Base-by-base conservation (phyloP, 1,139 yeast species). In the Debaryomyces sp. region DNA sequence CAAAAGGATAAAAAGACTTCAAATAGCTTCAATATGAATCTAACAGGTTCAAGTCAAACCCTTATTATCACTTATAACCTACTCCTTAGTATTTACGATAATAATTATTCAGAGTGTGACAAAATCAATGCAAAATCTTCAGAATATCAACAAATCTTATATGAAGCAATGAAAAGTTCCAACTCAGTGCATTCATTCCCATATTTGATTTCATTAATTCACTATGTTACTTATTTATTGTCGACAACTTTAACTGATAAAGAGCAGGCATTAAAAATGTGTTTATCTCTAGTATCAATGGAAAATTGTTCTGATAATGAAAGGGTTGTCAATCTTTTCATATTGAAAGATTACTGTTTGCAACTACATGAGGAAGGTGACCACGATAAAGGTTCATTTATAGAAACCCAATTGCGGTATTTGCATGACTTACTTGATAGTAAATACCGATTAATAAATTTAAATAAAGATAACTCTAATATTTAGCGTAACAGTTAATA, bases 331-430 rank as follows among this genome's bases (percentile, higher is more conserved):
- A 55, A 58, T 40, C 51, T 62, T 1, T 59, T 65, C 38, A 55
- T 66, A 6, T 58, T 67, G 44, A 57, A 55, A 38, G 52, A 59
- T 23, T 53, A 63, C 44, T 46, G 54, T 3, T 46, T 41, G 38
- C 53, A 57, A 30, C 59, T 62, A 42, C 52, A 54, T 37, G 51
- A 50, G 8, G 45, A 48, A 9, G 70, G 70, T 1, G 65, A 65
- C 30, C 52, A 52, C 27, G 67, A 64, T 39, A 59, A 61, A 45
- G 63, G 62, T 5, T 54, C 52, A 26, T 54, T 66, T 59, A 62
- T 62, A 0, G 61, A 62, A 36, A 54, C 65, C 23, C 69, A 66
- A 49, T 45, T 63, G 24, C 56, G 60, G 43, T 56, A 54, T 42
- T 51, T 58, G 24, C 37, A 46, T 26, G 57, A 59, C 22, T 34